Conservation (phyloP, 495 filamentous ascomycete genomes). For the Trichocladium uniseriatum region DNA sequence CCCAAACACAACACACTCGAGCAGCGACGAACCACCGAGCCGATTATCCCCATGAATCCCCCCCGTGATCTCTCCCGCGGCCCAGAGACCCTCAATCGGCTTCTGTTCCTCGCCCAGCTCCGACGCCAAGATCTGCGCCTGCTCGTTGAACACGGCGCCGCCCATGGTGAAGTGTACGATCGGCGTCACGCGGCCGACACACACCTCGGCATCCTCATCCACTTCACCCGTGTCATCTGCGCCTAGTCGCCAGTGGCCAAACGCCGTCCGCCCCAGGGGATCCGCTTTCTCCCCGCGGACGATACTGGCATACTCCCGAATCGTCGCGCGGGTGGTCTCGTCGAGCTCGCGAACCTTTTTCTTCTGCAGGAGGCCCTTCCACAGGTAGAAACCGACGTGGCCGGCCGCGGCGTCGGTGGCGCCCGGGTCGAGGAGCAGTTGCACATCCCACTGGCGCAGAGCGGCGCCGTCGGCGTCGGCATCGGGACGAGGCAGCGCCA, state of each 20-base stretch:
- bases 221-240: conserved; percentile 16
- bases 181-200: conserved; percentile 48
- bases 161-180: conserved; percentile 55
- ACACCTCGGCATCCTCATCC: conserved; percentile 40
- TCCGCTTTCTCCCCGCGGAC: conserved; percentile 31
- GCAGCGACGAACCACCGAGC: conserved; percentile 41
- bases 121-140: conserved; percentile 32
- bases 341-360: conserved; percentile 42
- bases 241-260: conserved; percentile 46
- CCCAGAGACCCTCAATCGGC: conserved; percentile 41
- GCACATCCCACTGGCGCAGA: conserved; percentile 45
- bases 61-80: conserved; percentile 46
- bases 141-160: conserved; percentile 40
- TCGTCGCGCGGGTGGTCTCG: conserved; percentile 26
- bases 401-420: conserved; percentile 38
- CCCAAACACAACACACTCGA: conserved; percentile 54
- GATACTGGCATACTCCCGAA: conserved; percentile 38
- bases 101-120: conserved; percentile 19
- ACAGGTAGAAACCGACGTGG: conserved; percentile 51
- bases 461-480: background rate
- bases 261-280: conserved; percentile 34
- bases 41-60: conserved; percentile 49
- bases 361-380: conserved; percentile 47
- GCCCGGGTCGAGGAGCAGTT: conserved; percentile 49
- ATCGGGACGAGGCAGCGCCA: conserved; percentile 22